These are phyloP conservation scores for Ascochyta koolunga DNA, from an alignment of 2,329 filamentous ascomycete genomes.

Conservation along the genomic window DNA sequence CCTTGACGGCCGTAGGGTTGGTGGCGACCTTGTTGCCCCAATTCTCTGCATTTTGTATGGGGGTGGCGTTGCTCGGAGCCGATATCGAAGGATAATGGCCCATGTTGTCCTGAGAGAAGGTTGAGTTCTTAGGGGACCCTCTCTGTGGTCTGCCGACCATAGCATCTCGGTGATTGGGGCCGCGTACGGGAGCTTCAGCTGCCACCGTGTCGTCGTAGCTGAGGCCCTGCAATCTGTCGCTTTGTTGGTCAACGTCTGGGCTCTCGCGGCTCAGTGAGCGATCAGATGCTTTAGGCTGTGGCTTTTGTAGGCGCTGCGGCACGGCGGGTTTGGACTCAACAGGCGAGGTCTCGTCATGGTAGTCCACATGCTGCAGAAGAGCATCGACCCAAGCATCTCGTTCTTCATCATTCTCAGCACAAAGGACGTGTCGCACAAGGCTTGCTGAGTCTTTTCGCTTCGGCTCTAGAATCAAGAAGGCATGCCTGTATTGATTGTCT, in stretches of 20 bases:
- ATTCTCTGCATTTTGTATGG: slow-evolving; percentile 80
- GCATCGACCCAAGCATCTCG: slow-evolving; percentile 93
- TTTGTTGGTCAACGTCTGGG: slow-evolving; percentile 44
- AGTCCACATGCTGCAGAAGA: slow-evolving; percentile 86
- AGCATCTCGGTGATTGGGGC: slow-evolving; percentile 44
- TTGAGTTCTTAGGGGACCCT: slow-evolving; percentile 44
- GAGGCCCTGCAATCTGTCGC: slow-evolving; percentile 52
- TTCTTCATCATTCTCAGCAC: slow-evolving; percentile 91
- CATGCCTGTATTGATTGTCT: slow-evolving; percentile 95
- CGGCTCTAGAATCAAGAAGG: slow-evolving; percentile 91
- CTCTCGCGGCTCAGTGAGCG: slow-evolving; percentile 46
- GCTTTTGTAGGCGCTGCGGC: slow-evolving; percentile 50
- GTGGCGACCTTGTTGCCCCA: slow-evolving; percentile 79
- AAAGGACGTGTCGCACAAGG: slow-evolving; percentile 90
- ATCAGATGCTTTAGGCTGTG: slow-evolving; percentile 34
- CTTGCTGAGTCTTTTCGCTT: slow-evolving; percentile 94
- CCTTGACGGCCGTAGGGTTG: slow-evolving; percentile 69
- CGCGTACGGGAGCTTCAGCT: slow-evolving; percentile 62
- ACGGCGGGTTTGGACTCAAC: slow-evolving; percentile 52
- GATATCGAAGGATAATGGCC: slow-evolving; percentile 67
- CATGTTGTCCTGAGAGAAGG: slow-evolving; percentile 38
- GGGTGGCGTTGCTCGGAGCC: slow-evolving; percentile 79
- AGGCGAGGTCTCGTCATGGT: slow-evolving; percentile 55
- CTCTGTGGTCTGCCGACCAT: slow-evolving; percentile 25
- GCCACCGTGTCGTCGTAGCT: slow-evolving; percentile 64